Percentiles rank a stretch among this genome's conserved stretches.
phyloP scores from a whole-genome alignment of 768 basidiomycete species.

The Sarcodon sp. region DNA sequence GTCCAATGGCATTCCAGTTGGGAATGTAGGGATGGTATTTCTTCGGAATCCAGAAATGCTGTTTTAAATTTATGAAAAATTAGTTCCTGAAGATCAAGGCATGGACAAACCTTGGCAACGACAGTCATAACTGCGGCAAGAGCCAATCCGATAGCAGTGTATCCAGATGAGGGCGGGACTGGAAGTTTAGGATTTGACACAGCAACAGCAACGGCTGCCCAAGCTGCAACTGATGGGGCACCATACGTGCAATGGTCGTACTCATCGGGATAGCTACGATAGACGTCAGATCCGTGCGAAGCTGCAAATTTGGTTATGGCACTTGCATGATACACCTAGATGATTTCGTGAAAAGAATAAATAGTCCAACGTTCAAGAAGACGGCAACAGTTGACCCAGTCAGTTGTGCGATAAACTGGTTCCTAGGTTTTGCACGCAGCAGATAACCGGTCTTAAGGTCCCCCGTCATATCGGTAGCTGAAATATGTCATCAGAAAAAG shows the following conservation, averaged over 20 bases:
- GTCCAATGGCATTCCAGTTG: constrained; percentile 41
- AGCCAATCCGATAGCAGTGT: constrained; percentile 41
- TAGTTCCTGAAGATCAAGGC: too few species aligned
- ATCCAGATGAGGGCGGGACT: constrained; percentile 41
- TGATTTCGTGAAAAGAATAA: constrained; percentile 49
- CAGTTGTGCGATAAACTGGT: constrained; percentile 50
- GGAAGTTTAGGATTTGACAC: constrained; percentile 37
- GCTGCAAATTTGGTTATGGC: too few species aligned
- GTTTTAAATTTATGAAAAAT: too few species aligned
- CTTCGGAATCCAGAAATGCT: constrained; percentile 30
- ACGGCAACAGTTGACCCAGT: constrained; percentile 45
- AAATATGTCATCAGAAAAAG: too few species aligned
- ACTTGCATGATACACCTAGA: constrained; percentile 36
- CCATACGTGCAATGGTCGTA: constrained; percentile 34
- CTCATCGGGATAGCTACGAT: constrained; percentile 9
- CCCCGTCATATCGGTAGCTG: constrained; percentile 48
- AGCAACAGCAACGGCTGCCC: constrained; percentile 42
- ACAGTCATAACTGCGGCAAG: constrained; percentile 31
- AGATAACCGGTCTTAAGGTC: constrained; percentile 64
- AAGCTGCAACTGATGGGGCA: constrained; percentile 42
- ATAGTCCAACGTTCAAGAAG: constrained; percentile 45
- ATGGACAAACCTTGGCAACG: constrained; percentile 18
- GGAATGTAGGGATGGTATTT: constrained; percentile 37
- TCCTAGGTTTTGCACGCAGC: constrained; percentile 46
- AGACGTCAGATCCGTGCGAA: too few species aligned